Conservation (phyloP, 331 rosid genomes). For the Phaseolus coccineus region DNA sequence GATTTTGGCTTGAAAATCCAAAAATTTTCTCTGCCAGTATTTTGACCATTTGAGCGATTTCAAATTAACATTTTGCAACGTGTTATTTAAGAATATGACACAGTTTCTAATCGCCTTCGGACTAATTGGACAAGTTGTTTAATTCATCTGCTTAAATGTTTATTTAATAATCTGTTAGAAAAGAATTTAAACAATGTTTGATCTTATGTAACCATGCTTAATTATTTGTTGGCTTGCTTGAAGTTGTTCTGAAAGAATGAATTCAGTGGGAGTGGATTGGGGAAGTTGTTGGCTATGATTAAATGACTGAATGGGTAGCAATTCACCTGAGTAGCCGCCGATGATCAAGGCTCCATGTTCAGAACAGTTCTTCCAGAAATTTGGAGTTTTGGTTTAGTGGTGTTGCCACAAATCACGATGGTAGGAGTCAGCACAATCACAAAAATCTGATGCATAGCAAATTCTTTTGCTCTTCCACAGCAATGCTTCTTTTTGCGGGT, state of each 20-base stretch:
- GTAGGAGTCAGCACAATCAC: background rate
- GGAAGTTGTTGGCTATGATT: background rate
- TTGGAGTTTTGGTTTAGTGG: background rate
- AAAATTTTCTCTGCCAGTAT: background rate
- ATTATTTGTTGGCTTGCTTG: background rate
- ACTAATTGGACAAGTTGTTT: background rate
- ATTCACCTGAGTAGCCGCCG: background rate
- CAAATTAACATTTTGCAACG: too few species aligned
- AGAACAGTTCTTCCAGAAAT: constrained; percentile 9
- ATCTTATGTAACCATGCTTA: background rate
- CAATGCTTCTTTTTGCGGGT: background rate
- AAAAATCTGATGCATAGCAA: background rate
- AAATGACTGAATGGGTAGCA: background rate
- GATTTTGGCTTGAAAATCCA: background rate
- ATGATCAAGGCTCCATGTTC: background rate
- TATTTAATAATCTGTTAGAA: too few species aligned
- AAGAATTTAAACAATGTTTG: background rate
- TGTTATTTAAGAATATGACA: too few species aligned
- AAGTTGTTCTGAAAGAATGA: constrained; percentile 5
- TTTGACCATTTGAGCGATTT: background rate
- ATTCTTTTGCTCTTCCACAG: background rate
- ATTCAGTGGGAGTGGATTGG: background rate
- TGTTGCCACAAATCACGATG: constrained; percentile 7
- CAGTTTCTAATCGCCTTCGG: too few species aligned
- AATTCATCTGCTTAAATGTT: too few species aligned